Base-by-base conservation (phyloP, 805 yeast genomes). In the Lipomyces starkeyi region DNA sequence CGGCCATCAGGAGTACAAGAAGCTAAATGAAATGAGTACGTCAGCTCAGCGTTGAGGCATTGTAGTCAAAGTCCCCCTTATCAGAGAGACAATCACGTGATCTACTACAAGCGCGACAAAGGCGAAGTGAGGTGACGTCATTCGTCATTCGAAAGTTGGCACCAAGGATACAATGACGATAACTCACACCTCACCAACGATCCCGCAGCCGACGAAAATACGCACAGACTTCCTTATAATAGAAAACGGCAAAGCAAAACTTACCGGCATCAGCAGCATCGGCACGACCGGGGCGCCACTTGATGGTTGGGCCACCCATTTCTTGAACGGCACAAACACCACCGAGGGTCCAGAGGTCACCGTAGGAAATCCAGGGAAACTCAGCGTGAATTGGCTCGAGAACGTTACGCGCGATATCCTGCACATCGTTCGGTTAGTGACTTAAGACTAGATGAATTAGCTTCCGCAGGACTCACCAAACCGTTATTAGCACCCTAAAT, bases 241-340 rank as follows among this genome's bases (percentile, higher is more conserved):
- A 17, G 25, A 53, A 13, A 37, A 58, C 82, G 63, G 84, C 79
- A 73, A 87, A 80, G 78, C 25, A 25, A 5, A 34, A 62, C 67
- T 61, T 69, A 61, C 70, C 27, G 22, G 72, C 70, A 57, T 70
- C 72, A 20, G 65, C 64, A 83, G 65, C 64, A 83, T 85, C 92
- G 84, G 86, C 74, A 74, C 82, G 77, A 80, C 86, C 97, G 7
- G 95, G 89, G 78, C 87, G 87, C 97, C 97, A 92, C 73, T 86
- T 78, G 60, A 72, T 62, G 49, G 79, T 79, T 58, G 92, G 92
- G 14, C 92, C 92, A 55, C 84, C 86, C 82, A 87, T 78, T 68
- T 83, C 87, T 78, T 88, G 90, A 61, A 88, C 78, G 22, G 88
- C 89, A 35, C 80, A 83, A 59, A 85, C 89, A 47, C 91, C 92